phyloP scores from a whole-genome alignment of 495 filamentous ascomycete genomes.

The Xylaria acuta region DNA sequence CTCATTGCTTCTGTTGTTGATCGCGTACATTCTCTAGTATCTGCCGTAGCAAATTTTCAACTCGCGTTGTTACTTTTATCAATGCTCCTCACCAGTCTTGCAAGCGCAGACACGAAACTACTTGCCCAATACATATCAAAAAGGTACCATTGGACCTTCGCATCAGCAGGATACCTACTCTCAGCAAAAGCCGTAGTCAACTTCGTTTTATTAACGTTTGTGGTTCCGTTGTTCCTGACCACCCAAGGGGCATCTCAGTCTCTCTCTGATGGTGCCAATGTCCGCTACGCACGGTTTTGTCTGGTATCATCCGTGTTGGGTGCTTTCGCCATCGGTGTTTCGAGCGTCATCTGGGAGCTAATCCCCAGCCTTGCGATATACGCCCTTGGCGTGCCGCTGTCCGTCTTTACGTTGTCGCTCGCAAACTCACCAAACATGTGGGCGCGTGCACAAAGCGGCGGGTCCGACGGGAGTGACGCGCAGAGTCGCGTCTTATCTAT shows the following conservation, averaged over 20 bases:
- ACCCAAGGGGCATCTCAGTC: slow-evolving; percentile 30
- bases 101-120: slow-evolving; percentile 54
- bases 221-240: slow-evolving; percentile 45
- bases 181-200: slow-evolving; percentile 53
- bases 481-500: slow-evolving; percentile 51
- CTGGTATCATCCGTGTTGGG: slow-evolving; percentile 48
- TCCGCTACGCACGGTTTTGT: slow-evolving; percentile 43
- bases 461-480: slow-evolving; percentile 26
- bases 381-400: slow-evolving; percentile 50
- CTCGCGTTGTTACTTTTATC: slow-evolving; percentile 44
- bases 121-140: slow-evolving; percentile 54
- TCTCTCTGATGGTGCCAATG: slow-evolving; percentile 37
- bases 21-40: slow-evolving; percentile 37
- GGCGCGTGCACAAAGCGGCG: slow-evolving; percentile 27
- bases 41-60: slow-evolving; percentile 40
- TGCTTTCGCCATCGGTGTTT: slow-evolving; percentile 44
- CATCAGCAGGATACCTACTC: slow-evolving; percentile 51
- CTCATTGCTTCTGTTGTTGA: slow-evolving; percentile 28
- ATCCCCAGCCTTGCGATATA: slow-evolving; percentile 50
- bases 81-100: slow-evolving; percentile 53
- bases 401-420: slow-evolving; percentile 52
- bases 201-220: slow-evolving; percentile 45
- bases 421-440: slow-evolving; percentile 45
- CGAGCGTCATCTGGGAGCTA: slow-evolving; percentile 42
- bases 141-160: slow-evolving; percentile 49